Evolutionary conservation across 2,329 filamentous ascomycete species (phyloP), one percentile per base, ranked within the genome.

Genomic region (Nannizziopsis barbatae): DNA sequence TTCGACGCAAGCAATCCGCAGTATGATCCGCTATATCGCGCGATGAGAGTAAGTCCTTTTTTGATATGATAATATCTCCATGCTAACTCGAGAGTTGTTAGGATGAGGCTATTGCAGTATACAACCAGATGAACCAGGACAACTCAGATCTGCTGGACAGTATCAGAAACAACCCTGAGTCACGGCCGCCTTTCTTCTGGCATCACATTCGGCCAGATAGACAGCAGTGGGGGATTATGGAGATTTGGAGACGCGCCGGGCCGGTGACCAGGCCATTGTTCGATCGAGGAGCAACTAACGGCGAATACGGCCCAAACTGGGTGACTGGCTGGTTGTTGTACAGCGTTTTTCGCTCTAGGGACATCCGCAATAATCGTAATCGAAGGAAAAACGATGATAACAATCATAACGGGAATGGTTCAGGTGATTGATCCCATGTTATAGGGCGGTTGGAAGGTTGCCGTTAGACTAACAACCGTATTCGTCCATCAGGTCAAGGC

Each of bases 261-360:
- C 62, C 66, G 5, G 54, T 63, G 3, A 68, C 66, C 18, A 58
- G 65, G 6, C 60, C 57, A 17, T 55, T 68, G 4, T 71, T 71
- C 45, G 65, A 69, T 38, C 62, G 58, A 5, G 68, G 68, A 17
- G 58, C 56, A 15, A 70, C 66, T 1, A 62, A 59, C 22, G 66
- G 68, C 50, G 68, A 71, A 55, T 66, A 70, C 50, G 67, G 64
- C 6, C 68, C 68, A 5, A 71, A 71, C 49, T 71, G 68, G 68
- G 68, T 71, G 11, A 65, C 68, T 0, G 63, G 66, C 12, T 71
- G 68, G 68, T 59, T 71, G 58, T 57, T 71, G 54, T 71, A 71
- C 56, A 71, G 68, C 51, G 68, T 71, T 22, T 71, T 71, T 57
- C 65, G 68, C n/a, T 70, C 68, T 15, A 57, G 68, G 45, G 68